Evolutionary conservation across 1,139 yeast species (phyloP).

Genomic region (Geotrichum bryndzae): DNA sequence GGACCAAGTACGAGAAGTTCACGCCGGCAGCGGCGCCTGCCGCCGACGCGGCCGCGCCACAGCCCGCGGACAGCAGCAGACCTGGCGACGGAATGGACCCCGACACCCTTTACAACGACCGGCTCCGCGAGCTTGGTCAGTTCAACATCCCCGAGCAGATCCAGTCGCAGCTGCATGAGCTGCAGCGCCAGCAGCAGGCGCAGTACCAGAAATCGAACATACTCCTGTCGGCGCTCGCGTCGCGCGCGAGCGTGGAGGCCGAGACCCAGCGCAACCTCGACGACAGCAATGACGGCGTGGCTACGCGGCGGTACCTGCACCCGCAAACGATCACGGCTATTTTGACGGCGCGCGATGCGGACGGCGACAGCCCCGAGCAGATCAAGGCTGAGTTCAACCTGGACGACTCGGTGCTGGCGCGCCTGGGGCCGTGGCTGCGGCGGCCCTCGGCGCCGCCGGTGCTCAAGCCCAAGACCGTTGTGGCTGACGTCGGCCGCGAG

Average conservation of each 20-base stretch:
- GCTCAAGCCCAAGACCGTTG: background rate
- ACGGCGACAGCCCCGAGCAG: constrained; percentile 19
- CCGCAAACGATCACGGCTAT: constrained; percentile 24
- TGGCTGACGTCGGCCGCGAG: background rate
- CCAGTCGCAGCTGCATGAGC: background rate
- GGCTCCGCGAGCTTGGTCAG: constrained; percentile 7
- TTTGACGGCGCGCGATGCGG: constrained; percentile 19
- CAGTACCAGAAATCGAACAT: background rate
- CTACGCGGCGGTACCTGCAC: constrained; percentile 10
- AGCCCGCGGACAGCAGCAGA: background rate
- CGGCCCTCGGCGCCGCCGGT: constrained; percentile 7
- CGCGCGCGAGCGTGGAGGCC: constrained; percentile 1
- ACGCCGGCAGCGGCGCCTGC: background rate
- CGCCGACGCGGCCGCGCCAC: background rate
- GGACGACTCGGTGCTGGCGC: constrained; percentile 17
- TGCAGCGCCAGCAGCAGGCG: background rate
- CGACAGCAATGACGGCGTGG: background rate
- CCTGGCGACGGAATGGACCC: constrained; percentile 9
- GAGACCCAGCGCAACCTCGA: background rate
- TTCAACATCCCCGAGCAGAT: constrained; percentile 9
- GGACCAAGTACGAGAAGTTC: constrained; percentile 9
- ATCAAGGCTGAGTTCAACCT: constrained; percentile 19
- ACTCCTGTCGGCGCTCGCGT: constrained; percentile 1
- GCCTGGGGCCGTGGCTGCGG: constrained; percentile 13
- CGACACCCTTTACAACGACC: background rate